Conservation (phyloP, 2,329 filamentous ascomycete species). For the Arachnomyces sp. region DNA sequence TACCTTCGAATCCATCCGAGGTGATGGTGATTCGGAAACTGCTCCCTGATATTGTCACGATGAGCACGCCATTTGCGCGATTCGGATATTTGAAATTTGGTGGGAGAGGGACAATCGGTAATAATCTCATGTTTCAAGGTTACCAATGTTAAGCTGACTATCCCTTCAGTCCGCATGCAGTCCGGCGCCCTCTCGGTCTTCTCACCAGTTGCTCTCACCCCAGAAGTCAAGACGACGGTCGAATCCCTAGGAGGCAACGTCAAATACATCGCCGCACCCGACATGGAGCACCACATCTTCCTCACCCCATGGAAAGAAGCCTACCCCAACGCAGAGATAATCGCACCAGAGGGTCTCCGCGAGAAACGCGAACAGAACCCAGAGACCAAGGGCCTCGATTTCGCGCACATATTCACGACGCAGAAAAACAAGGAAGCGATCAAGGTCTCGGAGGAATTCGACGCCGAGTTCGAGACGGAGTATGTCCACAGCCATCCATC, state of each 20-base stretch:
- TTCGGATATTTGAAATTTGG: constrained; percentile 75
- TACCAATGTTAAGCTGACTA: constrained; percentile 2
- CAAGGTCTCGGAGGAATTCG: constrained; percentile 67
- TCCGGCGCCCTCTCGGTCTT: constrained; percentile 77
- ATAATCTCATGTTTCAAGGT: constrained; percentile 17
- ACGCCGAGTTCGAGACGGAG: constrained; percentile 76
- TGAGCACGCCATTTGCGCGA: constrained; percentile 67
- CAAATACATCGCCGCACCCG: constrained; percentile 76
- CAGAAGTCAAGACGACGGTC: constrained; percentile 56
- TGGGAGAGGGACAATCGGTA: constrained; percentile 77
- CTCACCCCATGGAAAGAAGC: constrained; percentile 73
- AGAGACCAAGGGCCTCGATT: constrained; percentile 50
- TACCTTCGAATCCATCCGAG: constrained; percentile 63
- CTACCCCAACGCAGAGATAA: constrained; percentile 68
- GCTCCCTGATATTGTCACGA: constrained; percentile 58
- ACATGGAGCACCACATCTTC: constrained; percentile 94
- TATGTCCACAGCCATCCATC: constrained; percentile 73
- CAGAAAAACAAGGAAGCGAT: constrained; percentile 42
- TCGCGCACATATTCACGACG: constrained; percentile 59
- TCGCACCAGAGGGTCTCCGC: constrained; percentile 73
- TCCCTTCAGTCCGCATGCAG: constrained; percentile 59
- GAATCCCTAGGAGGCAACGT: constrained; percentile 60
- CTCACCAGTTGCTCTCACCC: constrained; percentile 79
- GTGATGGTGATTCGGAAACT: constrained; percentile 87
- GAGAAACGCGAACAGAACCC: constrained; percentile 65